Base-by-base conservation (phyloP, 371 early-diverging fungal genomes). In the Furculomyces boomerangus region DNA sequence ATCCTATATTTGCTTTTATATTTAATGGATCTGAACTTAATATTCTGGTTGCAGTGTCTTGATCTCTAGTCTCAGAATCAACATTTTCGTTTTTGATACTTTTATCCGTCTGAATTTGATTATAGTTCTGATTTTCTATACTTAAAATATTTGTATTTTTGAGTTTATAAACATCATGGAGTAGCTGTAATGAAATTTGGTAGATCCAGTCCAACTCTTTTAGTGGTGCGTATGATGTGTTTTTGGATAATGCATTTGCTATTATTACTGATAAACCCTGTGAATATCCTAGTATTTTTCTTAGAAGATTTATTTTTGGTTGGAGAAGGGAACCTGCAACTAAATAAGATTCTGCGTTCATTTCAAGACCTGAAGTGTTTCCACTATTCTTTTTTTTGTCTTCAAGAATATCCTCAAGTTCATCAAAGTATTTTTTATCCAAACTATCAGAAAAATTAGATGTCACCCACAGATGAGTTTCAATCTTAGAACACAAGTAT, bases 121-220 rank as follows among this genome's bases (percentile, higher is more conserved):
- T 2, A 26, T 25, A 30, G 2, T n/a, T 28, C 30, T 14, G 50
- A 2, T 41, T 30, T 7, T 54, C 28, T 0, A 32, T 27, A n/a
- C 43, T 7, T 3, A 54, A 53, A 14, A 61, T 40, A 8, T 32
- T 53, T 5, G 66, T 56, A 2, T 58, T 63, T 0, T 27, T 37
- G 25, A 55, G 54, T 18, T 47, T 47, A 22, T 67, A 68, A 13
- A 64, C 67, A 0, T 60, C 40, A 3, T 54, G 24, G 0, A 68
- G 37, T 46, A 65, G 26, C 25, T 62, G 48, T 20, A 52, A 27
- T 10, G 59, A 54, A 1, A 68, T 57, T 10, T 55, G 39, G 8
- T 69, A 60, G 16, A 60, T 45, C 69, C 69, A 68, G 22, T 68
- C 68, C 20, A 57, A 25, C 20, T 47, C 37, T 14, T 60, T 58